These are phyloP conservation scores for Metschnikowia henanensis DNA, from an alignment of 805 yeast species.

Conservation along the genomic window DNA sequence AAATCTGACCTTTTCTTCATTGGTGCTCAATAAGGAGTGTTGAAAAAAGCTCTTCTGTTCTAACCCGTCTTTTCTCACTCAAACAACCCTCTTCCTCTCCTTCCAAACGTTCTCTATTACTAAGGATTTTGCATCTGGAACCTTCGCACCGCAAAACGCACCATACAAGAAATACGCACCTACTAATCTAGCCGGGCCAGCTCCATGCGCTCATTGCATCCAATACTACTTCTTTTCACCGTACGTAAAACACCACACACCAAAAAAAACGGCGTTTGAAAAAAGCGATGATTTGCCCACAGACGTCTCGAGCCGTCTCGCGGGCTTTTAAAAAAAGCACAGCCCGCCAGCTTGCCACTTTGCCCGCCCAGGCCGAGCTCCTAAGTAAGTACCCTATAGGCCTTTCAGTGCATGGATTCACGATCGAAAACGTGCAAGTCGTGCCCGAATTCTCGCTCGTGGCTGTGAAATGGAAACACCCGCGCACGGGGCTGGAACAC, in stretches of 20 bases:
- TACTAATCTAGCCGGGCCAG: too few species aligned
- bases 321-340: not conserved
- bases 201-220: too few species aligned
- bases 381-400: slow-evolving; percentile 60
- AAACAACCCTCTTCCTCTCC: too few species aligned
- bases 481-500: slow-evolving; percentile 72
- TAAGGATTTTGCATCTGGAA: not conserved
- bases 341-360: slow-evolving; percentile 8
- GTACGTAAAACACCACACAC: too few species aligned
- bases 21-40: too few species aligned
- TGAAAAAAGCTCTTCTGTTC: too few species aligned
- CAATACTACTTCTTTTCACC: too few species aligned
- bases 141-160: not conserved
- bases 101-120: not conserved
- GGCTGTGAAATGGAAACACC: slow-evolving; percentile 73
- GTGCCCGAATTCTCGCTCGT: slow-evolving; percentile 81
- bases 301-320: not conserved
- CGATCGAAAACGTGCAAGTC: slow-evolving; percentile 58
- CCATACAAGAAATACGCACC: not conserved
- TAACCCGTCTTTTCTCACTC: too few species aligned
- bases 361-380: slow-evolving; percentile 10
- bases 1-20: too few species aligned
- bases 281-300: not conserved
- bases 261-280: too few species aligned
- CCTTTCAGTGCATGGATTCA: slow-evolving; percentile 61